A percentile compares a stretch with the other conserved stretches of the same genome.
Evolutionary conservation across 148 eudicot genomes (phyloP).

Genomic region (Pharnaceum exiguum): DNA sequence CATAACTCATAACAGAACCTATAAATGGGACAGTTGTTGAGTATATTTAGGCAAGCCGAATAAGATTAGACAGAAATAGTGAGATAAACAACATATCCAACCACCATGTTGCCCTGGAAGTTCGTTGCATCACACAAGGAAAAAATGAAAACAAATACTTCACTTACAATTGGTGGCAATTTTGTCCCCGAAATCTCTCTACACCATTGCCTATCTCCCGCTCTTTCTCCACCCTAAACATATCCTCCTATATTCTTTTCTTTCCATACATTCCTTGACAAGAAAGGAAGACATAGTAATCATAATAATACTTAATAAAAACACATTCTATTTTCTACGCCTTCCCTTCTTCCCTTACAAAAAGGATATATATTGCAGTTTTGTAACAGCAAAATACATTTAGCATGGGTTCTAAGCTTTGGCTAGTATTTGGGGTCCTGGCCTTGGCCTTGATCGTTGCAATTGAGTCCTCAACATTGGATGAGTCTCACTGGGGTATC

Average conservation of each 20-base stretch:
- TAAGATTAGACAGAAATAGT: no score
- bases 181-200: slow-evolving; percentile 10
- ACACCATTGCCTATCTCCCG: slow-evolving; percentile 11
- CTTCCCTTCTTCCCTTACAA: not conserved
- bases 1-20: no score
- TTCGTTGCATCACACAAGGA: no score
- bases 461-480: slow-evolving; percentile 8
- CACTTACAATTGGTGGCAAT: not conserved
- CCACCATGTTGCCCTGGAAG: no score
- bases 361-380: not conserved
- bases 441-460: slow-evolving; percentile 23
- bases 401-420: slow-evolving; percentile 28
- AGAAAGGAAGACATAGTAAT: slow-evolving; percentile 15
- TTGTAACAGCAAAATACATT: not conserved
- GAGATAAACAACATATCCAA: no score
- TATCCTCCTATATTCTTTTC: slow-evolving; percentile 16
- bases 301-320: not conserved
- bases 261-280: slow-evolving; percentile 1
- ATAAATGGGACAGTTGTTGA: no score
- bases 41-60: no score
- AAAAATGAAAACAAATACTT: not conserved
- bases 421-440: slow-evolving; percentile 14
- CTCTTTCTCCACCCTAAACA: slow-evolving; percentile 16
- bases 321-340: not conserved
- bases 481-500: slow-evolving; percentile 18